Percentiles rank a stretch among this genome's conserved stretches.
phyloP scores from a whole-genome alignment of 495 filamentous ascomycete genomes.

The Penicillium taxi region DNA sequence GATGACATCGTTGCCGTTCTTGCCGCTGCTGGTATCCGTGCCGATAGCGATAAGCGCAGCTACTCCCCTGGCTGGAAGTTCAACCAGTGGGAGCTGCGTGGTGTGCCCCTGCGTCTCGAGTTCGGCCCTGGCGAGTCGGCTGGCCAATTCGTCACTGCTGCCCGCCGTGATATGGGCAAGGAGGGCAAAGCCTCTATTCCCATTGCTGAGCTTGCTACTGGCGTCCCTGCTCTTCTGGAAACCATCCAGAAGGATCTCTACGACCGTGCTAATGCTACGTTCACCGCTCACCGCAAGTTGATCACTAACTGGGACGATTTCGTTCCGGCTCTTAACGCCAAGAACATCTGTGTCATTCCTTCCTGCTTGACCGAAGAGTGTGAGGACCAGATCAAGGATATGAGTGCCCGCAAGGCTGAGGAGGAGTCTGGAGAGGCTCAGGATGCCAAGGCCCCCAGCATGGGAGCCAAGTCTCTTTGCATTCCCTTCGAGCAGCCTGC shows the following conservation, averaged over 20 bases:
- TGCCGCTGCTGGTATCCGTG: slow-evolving; percentile 58
- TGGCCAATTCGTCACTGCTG: slow-evolving; percentile 71
- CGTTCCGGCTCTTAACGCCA: slow-evolving; percentile 78
- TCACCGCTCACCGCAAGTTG: slow-evolving; percentile 65
- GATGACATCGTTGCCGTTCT: slow-evolving; percentile 58
- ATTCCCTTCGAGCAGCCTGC: slow-evolving; percentile 96
- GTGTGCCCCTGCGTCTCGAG: slow-evolving; percentile 86
- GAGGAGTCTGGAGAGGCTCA: slow-evolving; percentile 59
- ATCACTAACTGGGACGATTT: slow-evolving; percentile 81
- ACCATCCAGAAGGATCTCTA: slow-evolving; percentile 84
- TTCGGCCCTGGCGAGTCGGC: slow-evolving; percentile 90
- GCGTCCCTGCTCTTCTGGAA: slow-evolving; percentile 72
- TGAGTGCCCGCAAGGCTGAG: slow-evolving; percentile 64
- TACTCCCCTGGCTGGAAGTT: slow-evolving; percentile 96
- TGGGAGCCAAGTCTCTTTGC: slow-evolving; percentile 96
- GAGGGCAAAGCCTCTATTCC: slow-evolving; percentile 66
- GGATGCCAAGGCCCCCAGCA: slow-evolving; percentile 74
- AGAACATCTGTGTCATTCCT: slow-evolving; percentile 86
- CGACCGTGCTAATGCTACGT: slow-evolving; percentile 69
- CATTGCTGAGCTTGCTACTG: slow-evolving; percentile 59
- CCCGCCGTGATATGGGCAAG: slow-evolving; percentile 62
- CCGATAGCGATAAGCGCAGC: slow-evolving; percentile 65
- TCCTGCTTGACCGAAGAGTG: slow-evolving; percentile 74
- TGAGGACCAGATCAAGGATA: slow-evolving; percentile 89
- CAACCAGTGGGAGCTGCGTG: slow-evolving; percentile 94